Conservation (phyloP, 2,329 filamentous ascomycete genomes). For the Talaromyces marneffei region DNA sequence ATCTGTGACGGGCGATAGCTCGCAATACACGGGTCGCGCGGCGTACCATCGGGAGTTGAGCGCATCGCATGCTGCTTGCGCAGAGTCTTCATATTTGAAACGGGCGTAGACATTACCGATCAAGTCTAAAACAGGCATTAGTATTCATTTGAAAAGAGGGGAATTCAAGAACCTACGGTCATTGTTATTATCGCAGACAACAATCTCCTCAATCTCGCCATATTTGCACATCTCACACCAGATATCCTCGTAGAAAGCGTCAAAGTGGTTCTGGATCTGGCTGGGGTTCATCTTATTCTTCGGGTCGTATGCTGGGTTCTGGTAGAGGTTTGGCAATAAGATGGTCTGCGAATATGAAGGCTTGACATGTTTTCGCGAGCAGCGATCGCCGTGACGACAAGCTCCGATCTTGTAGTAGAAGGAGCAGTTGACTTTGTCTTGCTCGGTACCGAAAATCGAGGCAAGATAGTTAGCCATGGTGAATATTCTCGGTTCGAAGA, state of each 20-base stretch:
- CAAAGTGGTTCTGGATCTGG: slow-evolving; percentile 98
- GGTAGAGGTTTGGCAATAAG: slow-evolving; percentile 96
- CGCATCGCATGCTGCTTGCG: slow-evolving; percentile 87
- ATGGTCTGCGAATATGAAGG: slow-evolving; percentile 97
- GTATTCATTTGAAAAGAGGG: neutral
- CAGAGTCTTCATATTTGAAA: slow-evolving; percentile 98
- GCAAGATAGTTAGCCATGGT: slow-evolving; percentile 95
- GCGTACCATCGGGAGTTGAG: slow-evolving; percentile 97
- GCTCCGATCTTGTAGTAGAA: slow-evolving; percentile 99
- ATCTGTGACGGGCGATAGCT: slow-evolving; percentile 92
- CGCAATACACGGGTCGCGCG: slow-evolving; percentile 94
- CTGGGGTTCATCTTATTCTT: slow-evolving; percentile 95
- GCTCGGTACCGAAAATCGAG: slow-evolving; percentile 98
- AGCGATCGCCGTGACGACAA: slow-evolving; percentile 96
- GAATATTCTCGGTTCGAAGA: too few relatives aligned
- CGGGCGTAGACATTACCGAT: slow-evolving; percentile 99
- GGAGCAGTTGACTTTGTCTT: slow-evolving; percentile 99
- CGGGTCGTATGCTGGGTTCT: slow-evolving; percentile 94
- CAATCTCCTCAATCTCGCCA: slow-evolving; percentile 92
- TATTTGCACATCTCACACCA: slow-evolving; percentile 99
- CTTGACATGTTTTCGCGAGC: slow-evolving; percentile 98
- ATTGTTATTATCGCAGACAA: slow-evolving; percentile 99
- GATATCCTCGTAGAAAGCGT: slow-evolving; percentile 99
- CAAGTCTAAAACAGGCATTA: slow-evolving; percentile 54
- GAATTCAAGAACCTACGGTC: slow-evolving; percentile 60